phyloP scores from a whole-genome alignment of 2,329 filamentous ascomycete species.

The Fusarium coicis region DNA sequence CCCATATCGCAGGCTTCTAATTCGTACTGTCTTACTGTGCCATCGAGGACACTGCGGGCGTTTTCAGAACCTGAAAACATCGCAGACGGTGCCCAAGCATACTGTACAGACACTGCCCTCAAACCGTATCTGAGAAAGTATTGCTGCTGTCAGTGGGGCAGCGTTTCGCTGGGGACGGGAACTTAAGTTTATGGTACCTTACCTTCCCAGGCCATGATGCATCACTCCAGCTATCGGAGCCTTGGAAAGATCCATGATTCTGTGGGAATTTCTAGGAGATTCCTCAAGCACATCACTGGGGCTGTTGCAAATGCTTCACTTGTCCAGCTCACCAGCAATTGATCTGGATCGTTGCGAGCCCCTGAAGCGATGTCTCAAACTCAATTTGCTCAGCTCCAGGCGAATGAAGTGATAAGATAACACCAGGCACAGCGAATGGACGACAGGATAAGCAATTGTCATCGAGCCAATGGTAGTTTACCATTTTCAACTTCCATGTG shows the following conservation, averaged over 20 bases:
- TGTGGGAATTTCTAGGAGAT: slow-evolving; percentile 20
- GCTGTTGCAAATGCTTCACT: neutral
- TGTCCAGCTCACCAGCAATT: neutral
- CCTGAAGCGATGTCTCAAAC: slow-evolving; percentile 4
- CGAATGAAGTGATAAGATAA: slow-evolving; percentile 26
- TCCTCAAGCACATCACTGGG: slow-evolving; percentile 17
- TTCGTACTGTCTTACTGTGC: slow-evolving; percentile 23
- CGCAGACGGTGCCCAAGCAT: neutral
- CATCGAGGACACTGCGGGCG: neutral
- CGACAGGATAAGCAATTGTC: slow-evolving; percentile 13
- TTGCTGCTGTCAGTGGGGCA: slow-evolving; percentile 14
- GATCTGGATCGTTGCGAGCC: neutral
- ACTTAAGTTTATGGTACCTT: slow-evolving; percentile 27
- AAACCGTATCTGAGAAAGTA: slow-evolving; percentile 20
- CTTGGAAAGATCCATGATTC: slow-evolving; percentile 34
- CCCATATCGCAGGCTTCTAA: slow-evolving; percentile 19
- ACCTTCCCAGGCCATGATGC: slow-evolving; percentile 30
- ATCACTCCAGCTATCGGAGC: slow-evolving; percentile 5
- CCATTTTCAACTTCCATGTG: slow-evolving; percentile 26
- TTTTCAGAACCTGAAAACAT: neutral
- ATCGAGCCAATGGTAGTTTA: slow-evolving; percentile 27
- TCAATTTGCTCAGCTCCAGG: neutral
- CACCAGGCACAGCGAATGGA: slow-evolving; percentile 18
- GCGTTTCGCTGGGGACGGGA: slow-evolving; percentile 31
- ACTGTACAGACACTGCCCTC: slow-evolving; percentile 15